Base-by-base conservation (phyloP, 495 filamentous ascomycete species). In the Penicillium silybi region DNA sequence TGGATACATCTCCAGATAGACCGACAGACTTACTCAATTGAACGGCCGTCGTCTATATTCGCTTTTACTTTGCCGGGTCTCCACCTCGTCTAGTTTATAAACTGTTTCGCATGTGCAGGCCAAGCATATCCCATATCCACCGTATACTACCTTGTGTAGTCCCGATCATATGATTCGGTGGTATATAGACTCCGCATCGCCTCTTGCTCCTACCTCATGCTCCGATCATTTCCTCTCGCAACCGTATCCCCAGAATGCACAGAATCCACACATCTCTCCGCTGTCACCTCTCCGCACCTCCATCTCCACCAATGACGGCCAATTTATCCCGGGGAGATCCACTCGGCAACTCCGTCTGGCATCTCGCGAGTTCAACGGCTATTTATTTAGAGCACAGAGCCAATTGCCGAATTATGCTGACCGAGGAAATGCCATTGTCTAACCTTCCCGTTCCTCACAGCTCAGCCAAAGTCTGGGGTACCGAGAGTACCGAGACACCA, bases 71-170 rank as follows among this genome's bases (percentile, higher is more conserved):
- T 39, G 18, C 37, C 17, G 8, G 8, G 13, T 19, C 38, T 26
- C 48, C 39, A 50, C 48, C 15, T 18, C 20, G 41, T 26, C 29
- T 23, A 20, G 13, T 9, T 42, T 18, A 16, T 22, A 39, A 26
- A 39, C 34, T 41, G 2, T 13, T 10, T 32, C 29, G 1, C 23
- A 46, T 2, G 35, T 59, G 48, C 45, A 55, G 39, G 57, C 52
- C 57, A 59, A 59, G 48, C 13, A 40, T 52, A 51, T 52, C 56
- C 51, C 13, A 40, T 52, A 51, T 52, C 56, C 51, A 54, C 50
- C 6, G 15, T 15, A 32, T 32, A 32, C 29, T 13, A 32, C 29
- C 29, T 13, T 15, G 29, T 27, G 15, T 16, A n/a, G 13, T 0
- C 26, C 47, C 25, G 53, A 50, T 55, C 53, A 50, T 45, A 44